Percentiles rank a stretch among this genome's conserved stretches.
phyloP scores from a whole-genome alignment of 2,329 filamentous ascomycete species.

The Aureobasidium uvarum region DNA sequence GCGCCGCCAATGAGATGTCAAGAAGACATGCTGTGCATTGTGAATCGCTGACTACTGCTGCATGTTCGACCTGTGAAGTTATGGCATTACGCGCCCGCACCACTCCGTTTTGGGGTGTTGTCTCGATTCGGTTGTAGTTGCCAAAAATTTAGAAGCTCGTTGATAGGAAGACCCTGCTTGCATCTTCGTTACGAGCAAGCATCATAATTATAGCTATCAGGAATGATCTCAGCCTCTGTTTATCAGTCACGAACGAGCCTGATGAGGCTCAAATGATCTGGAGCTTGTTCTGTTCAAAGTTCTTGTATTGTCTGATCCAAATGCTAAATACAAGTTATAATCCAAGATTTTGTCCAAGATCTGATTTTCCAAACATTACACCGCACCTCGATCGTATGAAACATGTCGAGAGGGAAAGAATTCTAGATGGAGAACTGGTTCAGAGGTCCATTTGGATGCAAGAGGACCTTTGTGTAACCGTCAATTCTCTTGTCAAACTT shows the following conservation, averaged over 20 bases:
- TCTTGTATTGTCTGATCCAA: background rate
- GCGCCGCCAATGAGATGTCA: slow-evolving; percentile 4
- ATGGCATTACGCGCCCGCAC: slow-evolving; percentile 13
- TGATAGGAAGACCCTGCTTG: background rate
- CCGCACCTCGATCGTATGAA: background rate
- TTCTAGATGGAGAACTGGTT: background rate
- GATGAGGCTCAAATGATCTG: background rate
- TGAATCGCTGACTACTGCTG: slow-evolving; percentile 16
- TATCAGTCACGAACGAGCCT: background rate
- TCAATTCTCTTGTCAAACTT: slow-evolving; percentile 66
- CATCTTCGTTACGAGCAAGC: too few species aligned
- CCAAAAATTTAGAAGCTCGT: background rate
- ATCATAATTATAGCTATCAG: too few species aligned
- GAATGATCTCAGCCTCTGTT: background rate
- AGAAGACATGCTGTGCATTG: slow-evolving; percentile 20
- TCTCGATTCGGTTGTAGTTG: background rate
- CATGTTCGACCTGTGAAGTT: slow-evolving; percentile 23
- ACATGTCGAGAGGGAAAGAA: background rate
- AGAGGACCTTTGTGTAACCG: slow-evolving; percentile 60
- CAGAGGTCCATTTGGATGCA: slow-evolving; percentile 57
- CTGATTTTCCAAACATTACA: background rate
- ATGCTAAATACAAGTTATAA: background rate
- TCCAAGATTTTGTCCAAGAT: background rate
- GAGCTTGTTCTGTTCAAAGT: background rate
- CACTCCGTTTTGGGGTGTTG: background rate